These are phyloP conservation scores for Candida anglica DNA, from an alignment of 805 yeast genomes.

Conservation along the genomic window DNA sequence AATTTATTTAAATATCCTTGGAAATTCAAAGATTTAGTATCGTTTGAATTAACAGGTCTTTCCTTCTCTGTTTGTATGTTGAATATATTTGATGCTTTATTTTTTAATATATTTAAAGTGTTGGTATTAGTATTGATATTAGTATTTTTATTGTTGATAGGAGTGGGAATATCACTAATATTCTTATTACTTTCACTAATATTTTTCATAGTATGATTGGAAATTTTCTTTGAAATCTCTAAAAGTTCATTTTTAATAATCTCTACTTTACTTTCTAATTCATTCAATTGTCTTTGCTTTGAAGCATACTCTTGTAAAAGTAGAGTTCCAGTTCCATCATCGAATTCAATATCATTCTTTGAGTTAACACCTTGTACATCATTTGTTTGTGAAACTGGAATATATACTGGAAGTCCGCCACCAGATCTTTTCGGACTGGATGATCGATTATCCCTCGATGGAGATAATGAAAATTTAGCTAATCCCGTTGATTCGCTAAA, in stretches of 20 bases:
- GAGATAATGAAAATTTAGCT: slow-evolving; percentile 37
- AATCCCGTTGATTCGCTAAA: slow-evolving; percentile 51
- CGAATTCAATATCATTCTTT: too few relatives aligned
- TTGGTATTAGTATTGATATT: background rate
- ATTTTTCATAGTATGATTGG: slow-evolving; percentile 16
- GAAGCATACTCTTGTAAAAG: slow-evolving; percentile 34
- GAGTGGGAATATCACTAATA: background rate
- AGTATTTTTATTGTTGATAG: slow-evolving; percentile 1
- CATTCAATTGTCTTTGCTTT: slow-evolving; percentile 52
- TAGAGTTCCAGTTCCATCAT: slow-evolving; percentile 1
- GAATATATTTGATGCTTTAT: slow-evolving; percentile 18
- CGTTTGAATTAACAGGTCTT: background rate
- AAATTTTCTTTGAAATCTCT: slow-evolving; percentile 17
- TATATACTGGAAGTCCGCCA: slow-evolving; percentile 29
- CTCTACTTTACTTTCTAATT: slow-evolving; percentile 40
- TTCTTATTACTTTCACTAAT: slow-evolving; percentile 6
- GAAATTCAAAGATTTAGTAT: slow-evolving; percentile 5
- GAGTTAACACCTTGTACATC: slow-evolving; percentile 5
- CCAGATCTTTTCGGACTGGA: slow-evolving; percentile 2
- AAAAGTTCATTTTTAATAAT: slow-evolving; percentile 31
- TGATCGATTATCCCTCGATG: slow-evolving; percentile 4
- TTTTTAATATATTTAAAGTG: slow-evolving; percentile 12
- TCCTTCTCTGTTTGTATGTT: slow-evolving; percentile 1
- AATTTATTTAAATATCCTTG: slow-evolving; percentile 7
- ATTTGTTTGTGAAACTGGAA: slow-evolving; percentile 22